These are phyloP conservation scores for Ophidiomyces ophidiicola DNA, from an alignment of 2,329 filamentous ascomycete species.

Conservation along the genomic window DNA sequence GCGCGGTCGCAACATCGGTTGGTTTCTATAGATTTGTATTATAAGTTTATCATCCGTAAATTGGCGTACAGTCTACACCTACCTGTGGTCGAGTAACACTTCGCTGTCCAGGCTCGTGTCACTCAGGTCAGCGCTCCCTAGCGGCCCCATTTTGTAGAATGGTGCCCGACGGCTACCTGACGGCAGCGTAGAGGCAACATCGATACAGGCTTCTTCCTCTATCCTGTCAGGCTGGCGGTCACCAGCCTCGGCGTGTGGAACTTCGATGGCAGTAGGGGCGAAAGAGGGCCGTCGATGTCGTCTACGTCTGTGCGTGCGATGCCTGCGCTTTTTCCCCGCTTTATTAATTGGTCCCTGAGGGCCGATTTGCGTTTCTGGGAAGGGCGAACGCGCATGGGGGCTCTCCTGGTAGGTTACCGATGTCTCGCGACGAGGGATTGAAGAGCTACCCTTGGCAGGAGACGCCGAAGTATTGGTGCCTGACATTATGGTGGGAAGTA, in stretches of 20 bases:
- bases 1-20: conserved; percentile 52
- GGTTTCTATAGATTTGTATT: conserved; percentile 36
- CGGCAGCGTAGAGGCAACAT: conserved; percentile 24
- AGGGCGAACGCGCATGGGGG: conserved; percentile 3
- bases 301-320: conserved; percentile 67
- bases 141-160: conserved; percentile 43
- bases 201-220: conserved; percentile 42
- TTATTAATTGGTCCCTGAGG: conserved; percentile 5
- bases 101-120: conserved; percentile 83
- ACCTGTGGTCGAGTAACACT: conserved; percentile 76
- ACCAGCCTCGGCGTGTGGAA: conserved; percentile 24
- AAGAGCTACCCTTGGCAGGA: conserved; percentile 1
- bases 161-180: conserved; percentile 31
- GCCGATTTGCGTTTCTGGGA: conserved; percentile 9
- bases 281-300: conserved; percentile 69
- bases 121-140: conserved; percentile 50
- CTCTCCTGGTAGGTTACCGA: neutral
- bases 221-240: conserved; percentile 23
- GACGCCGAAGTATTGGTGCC: conserved; percentile 1
- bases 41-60: neutral
- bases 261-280: conserved; percentile 48
- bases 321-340: conserved; percentile 53
- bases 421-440: conserved; percentile 1
- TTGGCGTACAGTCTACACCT: conserved; percentile 18
- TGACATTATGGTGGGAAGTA: conserved; percentile 11